Evolutionary conservation across 108 stramenopile species (phyloP), one percentile per base, ranked within the genome.

Genomic region (Nannochloropsis salina): DNA sequence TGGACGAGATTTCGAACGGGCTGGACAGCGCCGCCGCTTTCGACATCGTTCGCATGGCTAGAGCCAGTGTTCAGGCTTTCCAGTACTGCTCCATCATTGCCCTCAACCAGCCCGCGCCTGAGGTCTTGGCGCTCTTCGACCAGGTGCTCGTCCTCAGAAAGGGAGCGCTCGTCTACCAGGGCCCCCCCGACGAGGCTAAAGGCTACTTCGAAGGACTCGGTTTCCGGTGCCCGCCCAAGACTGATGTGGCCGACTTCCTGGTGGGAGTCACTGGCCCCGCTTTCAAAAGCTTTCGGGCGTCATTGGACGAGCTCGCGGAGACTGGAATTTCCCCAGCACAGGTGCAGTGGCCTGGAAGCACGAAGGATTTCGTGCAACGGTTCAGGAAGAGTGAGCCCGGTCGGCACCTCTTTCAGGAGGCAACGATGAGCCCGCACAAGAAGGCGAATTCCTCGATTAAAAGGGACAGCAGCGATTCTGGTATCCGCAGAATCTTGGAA

Each of bases 111-210:
- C 95, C 96, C 41, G 93, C 95, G 2, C 95, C 95, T 2, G 95
- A 97, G 92, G 94, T 94, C 12, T 95, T 95, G 42, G 94, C 93
- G 44, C 90, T 96, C 45, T 97, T 97, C 88, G 96, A 96, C 85
- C 93, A 96, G 80, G 42, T 96, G 15, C 92, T 96, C 20, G 84
- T 97, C 82, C 84, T 97, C 18, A 91, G 92, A 86, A 86, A 94
- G 42, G 97, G 97, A 42, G 90, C 85, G 41, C 84, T 95, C 41
- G 91, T 96, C 61, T 74, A 74, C 86, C 91, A 93, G 22, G 97
- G 96, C 9, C 94, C 93, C 5, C 90, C 94, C 41, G 94, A 93
- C 41, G 61, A 74, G 61, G 61, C 61, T n/a, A 74, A 74, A n/a
- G 61, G 41, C 45, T 90, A 94, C 80, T 95, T 96, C 80, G 83